Base-by-base conservation (phyloP, 2,329 filamentous ascomycete species). In the Beauveria pseudobassiana region DNA sequence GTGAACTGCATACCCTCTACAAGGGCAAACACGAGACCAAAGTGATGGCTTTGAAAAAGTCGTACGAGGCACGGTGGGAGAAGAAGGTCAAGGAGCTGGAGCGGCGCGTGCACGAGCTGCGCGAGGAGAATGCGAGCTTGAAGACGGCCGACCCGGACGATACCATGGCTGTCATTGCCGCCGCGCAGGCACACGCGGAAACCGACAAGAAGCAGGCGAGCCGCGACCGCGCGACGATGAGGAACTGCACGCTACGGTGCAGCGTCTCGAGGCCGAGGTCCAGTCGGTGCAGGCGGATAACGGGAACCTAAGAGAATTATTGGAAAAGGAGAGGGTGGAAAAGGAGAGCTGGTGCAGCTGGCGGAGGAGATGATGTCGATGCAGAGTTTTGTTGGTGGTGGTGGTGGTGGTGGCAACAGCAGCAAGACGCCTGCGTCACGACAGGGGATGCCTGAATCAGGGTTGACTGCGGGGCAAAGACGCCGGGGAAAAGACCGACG, bases 1-100 rank as follows among this genome's bases (percentile, higher is more conserved):
- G 91, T 34, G 95, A 99, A 71, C 82, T 99, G 46, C 95, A 99
- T 72, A 83, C 88, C 0, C 82, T 96, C 12, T 99, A 99, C 82
- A 98, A 97, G 78, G 87, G 89, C 71, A 99, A 99, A 77, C 95
- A 99, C 73, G 93, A 98, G 78, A 91, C 88, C 65, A 99, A 99
- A 78, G 93, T 98, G 50, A 85, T 90, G 1, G 93, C 93, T 4
- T 81, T 99, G 66, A 98, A 88, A 77, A 87, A 88, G 76, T 87
- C 84, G 64, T 89, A 98, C 76, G 91, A 97, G 73, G 84, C 84
- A 52, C 87, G 93, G 60, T 95, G 91, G 84, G 91, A 96, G 75
- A 96, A 96, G 80, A 90, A 89, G 70, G 85, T 93, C 62, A 85
- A 84, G 59, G 90, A 93, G 68, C 83, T 96, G 3, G 90, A 96